Evolutionary conservation across 1,284 basidiomycete genomes (phyloP).

Genomic region (Cutaneotrichosporon sp.): DNA sequence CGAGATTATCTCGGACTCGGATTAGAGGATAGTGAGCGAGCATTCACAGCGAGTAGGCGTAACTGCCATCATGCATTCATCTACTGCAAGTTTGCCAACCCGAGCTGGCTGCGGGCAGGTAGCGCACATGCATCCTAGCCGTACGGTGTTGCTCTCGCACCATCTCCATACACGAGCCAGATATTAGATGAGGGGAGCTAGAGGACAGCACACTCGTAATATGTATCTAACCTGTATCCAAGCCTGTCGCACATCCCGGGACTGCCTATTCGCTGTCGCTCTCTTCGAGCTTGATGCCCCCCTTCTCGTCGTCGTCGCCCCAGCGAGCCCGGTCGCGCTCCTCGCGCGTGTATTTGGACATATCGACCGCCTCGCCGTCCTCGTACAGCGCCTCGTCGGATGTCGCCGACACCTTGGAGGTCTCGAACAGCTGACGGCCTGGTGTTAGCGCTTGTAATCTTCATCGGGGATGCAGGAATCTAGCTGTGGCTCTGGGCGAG

Average conservation of each 20-base stretch:
- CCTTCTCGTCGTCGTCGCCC: conserved; percentile 56
- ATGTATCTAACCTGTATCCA: conserved; percentile 5
- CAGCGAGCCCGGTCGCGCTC: conserved; percentile 59
- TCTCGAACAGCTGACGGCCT: conserved; percentile 87
- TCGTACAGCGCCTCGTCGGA: conserved; percentile 67
- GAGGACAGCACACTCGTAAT: neutral
- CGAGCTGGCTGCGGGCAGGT: no score
- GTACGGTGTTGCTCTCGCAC: no score
- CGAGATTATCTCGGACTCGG: conserved; percentile 19
- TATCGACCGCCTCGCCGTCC: conserved; percentile 80
- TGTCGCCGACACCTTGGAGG: conserved; percentile 62
- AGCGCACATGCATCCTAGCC: no score
- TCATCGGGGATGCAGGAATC: no score
- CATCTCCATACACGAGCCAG: no score
- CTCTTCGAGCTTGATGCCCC: conserved; percentile 11
- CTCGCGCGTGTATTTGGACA: conserved; percentile 76
- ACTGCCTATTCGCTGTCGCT: conserved; percentile 17
- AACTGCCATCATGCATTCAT: no score
- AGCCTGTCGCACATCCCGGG: no score
- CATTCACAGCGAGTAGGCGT: neutral
- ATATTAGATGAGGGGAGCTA: no score
- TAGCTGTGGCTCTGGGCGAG: no score
- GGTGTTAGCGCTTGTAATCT: neutral
- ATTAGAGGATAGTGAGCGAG: neutral
- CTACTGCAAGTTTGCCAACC: no score